Evolutionary conservation across 192 early-diverging fungal species (phyloP).

Genomic region (Physocladia obscura): DNA sequence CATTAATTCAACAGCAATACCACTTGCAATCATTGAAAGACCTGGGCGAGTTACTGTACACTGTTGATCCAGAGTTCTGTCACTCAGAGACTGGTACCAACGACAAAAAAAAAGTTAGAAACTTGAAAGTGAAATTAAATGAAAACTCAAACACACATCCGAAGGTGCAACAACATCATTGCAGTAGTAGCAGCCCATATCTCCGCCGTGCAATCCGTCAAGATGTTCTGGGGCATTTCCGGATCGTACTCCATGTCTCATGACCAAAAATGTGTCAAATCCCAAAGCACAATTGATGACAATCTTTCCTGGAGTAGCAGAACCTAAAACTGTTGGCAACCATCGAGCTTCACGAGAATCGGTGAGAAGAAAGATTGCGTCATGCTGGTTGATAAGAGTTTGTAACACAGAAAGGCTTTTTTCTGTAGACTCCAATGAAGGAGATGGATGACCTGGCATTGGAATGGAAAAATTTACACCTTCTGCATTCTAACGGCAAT

Average conservation of each 20-base stretch:
- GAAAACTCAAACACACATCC: slow-evolving; percentile 59
- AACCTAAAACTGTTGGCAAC: slow-evolving; percentile 87
- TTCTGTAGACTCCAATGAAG: slow-evolving; percentile 9
- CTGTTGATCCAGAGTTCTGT: slow-evolving; percentile 95
- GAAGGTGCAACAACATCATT: slow-evolving; percentile 96
- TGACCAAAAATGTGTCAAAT: slow-evolving; percentile 93
- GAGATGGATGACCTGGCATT: slow-evolving; percentile 89
- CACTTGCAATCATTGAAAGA: slow-evolving; percentile 83
- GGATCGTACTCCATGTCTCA: slow-evolving; percentile 81
- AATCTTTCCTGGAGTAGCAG: slow-evolving; percentile 60
- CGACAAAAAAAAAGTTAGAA: neutral
- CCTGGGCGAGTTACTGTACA: slow-evolving; percentile 98
- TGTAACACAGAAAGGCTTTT: slow-evolving; percentile 56
- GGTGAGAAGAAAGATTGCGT: slow-evolving; percentile 87
- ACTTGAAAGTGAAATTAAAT: slow-evolving; percentile 4
- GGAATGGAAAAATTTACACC: slow-evolving; percentile 79
- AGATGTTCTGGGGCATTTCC: slow-evolving; percentile 11
- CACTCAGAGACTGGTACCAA: slow-evolving; percentile 72
- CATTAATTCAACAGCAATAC: slow-evolving; percentile 87
- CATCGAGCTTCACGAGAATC: slow-evolving; percentile 95
- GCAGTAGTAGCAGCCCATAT: slow-evolving; percentile 96
- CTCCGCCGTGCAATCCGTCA: slow-evolving; percentile 7
- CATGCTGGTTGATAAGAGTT: slow-evolving; percentile 71
- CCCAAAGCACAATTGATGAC: slow-evolving; percentile 94
- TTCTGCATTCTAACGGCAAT: slow-evolving; percentile 54